Evolutionary conservation across 179 eudicot species (phyloP).

Genomic region (Nepenthes alata): DNA sequence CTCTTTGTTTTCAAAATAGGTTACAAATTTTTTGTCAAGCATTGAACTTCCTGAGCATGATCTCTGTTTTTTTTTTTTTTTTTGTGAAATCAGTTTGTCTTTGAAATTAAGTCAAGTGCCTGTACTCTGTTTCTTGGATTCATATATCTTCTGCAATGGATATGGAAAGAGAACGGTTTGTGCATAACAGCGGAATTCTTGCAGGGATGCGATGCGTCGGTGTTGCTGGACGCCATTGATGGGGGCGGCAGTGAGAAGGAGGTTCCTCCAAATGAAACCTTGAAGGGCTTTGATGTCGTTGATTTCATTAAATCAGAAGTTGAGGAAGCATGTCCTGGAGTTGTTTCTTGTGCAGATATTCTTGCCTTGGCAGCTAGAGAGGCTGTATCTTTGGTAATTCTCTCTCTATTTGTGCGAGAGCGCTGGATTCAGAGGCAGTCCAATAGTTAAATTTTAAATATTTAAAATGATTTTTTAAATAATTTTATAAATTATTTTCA

Average conservation of each 20-base stretch:
- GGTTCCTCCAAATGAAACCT: slow-evolving; percentile 31
- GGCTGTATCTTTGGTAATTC: slow-evolving; percentile 36
- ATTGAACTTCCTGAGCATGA: too few relatives aligned
- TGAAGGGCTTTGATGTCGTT: slow-evolving; percentile 43
- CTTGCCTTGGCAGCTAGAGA: slow-evolving; percentile 58
- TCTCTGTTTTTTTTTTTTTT: too few relatives aligned
- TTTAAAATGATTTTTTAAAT: too few relatives aligned
- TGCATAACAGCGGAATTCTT: not conserved
- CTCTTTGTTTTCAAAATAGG: too few relatives aligned
- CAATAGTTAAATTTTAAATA: too few relatives aligned
- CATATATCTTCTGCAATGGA: not conserved
- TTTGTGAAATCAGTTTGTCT: too few relatives aligned
- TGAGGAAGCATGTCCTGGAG: slow-evolving; percentile 47
- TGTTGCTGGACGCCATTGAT: slow-evolving; percentile 27
- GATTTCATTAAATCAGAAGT: slow-evolving; percentile 38
- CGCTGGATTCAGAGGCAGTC: too few relatives aligned
- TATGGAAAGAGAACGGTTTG: not conserved
- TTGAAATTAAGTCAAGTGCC: not conserved
- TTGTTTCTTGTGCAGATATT: slow-evolving; percentile 62
- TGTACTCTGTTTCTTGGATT: not conserved
- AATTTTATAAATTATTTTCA: too few relatives aligned
- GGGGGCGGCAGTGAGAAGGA: slow-evolving; percentile 36
- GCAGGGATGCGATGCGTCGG: slow-evolving; percentile 65
- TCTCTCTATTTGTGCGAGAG: not conserved
- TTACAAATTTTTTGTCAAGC: too few relatives aligned